A percentile compares a stretch with the other conserved stretches of the same genome.
Evolutionary conservation across 1,139 yeast species (phyloP).

Genomic region (Saccharomyces hybrid): DNA sequence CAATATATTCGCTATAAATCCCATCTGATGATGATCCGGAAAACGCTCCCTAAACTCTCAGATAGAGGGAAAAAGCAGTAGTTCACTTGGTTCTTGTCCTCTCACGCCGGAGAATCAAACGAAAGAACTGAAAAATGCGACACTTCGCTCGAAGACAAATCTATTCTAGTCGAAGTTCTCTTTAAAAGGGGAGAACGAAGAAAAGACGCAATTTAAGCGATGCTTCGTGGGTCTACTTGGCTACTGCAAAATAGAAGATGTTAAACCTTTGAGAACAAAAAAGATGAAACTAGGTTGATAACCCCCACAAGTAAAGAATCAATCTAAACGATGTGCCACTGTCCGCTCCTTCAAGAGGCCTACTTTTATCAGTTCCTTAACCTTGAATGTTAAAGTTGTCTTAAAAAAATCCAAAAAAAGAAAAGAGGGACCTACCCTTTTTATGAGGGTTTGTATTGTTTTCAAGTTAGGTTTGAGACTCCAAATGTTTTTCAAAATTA

Average conservation of each 20-base stretch:
- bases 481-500: no score
- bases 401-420: neutral
- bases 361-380: neutral
- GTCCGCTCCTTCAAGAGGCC: neutral
- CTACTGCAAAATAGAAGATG: neutral
- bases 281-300: neutral
- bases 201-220: neutral
- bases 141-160: neutral
- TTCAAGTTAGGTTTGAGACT: neutral
- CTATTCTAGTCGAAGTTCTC: neutral
- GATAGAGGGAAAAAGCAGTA: neutral
- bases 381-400: neutral
- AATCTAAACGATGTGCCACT: neutral
- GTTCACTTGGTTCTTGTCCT: neutral
- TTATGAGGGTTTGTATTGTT: neutral
- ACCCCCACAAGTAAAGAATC: neutral
- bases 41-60: neutral
- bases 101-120: neutral
- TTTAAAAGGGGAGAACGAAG: neutral
- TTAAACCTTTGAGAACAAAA: neutral
- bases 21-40: slow-evolving; percentile 16
- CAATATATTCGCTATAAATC: slow-evolving; percentile 25
- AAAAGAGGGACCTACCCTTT: neutral
- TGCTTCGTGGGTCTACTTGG: neutral
- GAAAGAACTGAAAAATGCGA: neutral